These are phyloP conservation scores for Coemansia sp. DNA, from an alignment of 192 early-diverging fungal genomes.

Conservation along the genomic window DNA sequence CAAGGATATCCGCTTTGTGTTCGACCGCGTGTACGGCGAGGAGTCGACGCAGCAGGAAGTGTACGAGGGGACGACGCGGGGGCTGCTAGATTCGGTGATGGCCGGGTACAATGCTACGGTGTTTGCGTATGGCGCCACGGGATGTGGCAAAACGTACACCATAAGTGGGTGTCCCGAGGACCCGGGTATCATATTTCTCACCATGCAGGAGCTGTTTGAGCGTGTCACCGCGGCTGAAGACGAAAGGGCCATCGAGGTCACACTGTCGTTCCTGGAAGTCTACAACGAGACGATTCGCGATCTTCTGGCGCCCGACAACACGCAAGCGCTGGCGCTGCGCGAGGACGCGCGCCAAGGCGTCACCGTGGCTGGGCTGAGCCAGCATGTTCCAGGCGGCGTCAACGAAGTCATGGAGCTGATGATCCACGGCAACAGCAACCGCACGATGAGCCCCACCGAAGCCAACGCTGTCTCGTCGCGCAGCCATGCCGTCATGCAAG, in stretches of 20 bases:
- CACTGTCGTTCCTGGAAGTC: slow-evolving; percentile 92
- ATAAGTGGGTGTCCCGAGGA: slow-evolving; percentile 67
- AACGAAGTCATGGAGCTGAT: slow-evolving; percentile 61
- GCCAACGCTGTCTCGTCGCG: slow-evolving; percentile 77
- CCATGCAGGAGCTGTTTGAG: slow-evolving; percentile 68
- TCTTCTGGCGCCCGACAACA: slow-evolving; percentile 60
- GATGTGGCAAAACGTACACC: slow-evolving; percentile 88
- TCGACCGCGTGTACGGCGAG: slow-evolving; percentile 79
- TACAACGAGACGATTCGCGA: slow-evolving; percentile 96
- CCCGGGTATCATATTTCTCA: slow-evolving; percentile 70
- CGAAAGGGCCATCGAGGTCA: slow-evolving; percentile 63
- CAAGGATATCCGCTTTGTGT: slow-evolving; percentile 73
- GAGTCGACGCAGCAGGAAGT: slow-evolving; percentile 68
- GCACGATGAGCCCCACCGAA: slow-evolving; percentile 75
- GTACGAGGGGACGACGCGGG: slow-evolving; percentile 70
- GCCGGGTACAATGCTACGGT: slow-evolving; percentile 85
- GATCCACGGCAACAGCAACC: slow-evolving; percentile 65
- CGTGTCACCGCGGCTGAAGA: slow-evolving; percentile 52
- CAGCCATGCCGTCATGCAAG: slow-evolving; percentile 79
- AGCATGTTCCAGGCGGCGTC: slow-evolving; percentile 61
- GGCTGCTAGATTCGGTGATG: slow-evolving; percentile 70
- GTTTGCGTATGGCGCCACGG: slow-evolving; percentile 88
- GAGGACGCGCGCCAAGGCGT: slow-evolving; percentile 73
- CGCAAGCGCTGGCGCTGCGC: slow-evolving; percentile 62
- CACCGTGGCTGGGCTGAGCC: slow-evolving; percentile 70